Base-by-base conservation (phyloP, 352 stramenopile genomes). In the Pythium vanterpoolii region DNA sequence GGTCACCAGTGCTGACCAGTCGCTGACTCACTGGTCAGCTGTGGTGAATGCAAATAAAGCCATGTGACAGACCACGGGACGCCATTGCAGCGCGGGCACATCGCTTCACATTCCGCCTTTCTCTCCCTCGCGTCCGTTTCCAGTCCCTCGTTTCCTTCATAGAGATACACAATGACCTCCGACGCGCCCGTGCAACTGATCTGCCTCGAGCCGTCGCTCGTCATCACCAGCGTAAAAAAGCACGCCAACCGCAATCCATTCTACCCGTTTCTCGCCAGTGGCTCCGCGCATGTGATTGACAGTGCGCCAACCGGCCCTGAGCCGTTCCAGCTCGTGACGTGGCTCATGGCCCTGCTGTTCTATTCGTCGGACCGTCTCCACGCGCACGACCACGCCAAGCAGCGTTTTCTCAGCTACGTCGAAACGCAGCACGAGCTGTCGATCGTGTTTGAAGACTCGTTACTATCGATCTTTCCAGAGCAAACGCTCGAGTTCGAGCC, bases 401-500 rank as follows among this genome's bases (percentile, higher is more conserved):
- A 50, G 45, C 72, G 72, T 9, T 87, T 89, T 54, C 58, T 89
- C 21, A 89, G 78, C 61, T 85, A 81, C 60, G 76, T 84, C 19
- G 74, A 89, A 68, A 86, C 76, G 21, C 73, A 83, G 46, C 74
- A 89, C 59, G 78, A 89, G 57, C 45, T 89, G 19, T 87, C 76
- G 28, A 68, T 88, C n/a, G 78, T 83, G 31, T 81, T 87, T 49
- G 76, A 86, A 16, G 73, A 83, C 48, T 44, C 64, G 39, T 57
- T 80, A 44, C 55, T 88, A 9, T 18, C 6, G 2, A 63, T 69
- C 16, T 85, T 86, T 31, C 72, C 76, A 0, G 24, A 58, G 0
- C 62, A 65, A 1, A 53, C 63, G 24, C 67, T 87, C 24, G 70
- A 82, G 58, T 75, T 71, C 48, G 78, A 89, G 53, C 57, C 68